These are phyloP conservation scores for Phytophthora rubi DNA, from an alignment of 352 stramenopile genomes.

Conservation along the genomic window DNA sequence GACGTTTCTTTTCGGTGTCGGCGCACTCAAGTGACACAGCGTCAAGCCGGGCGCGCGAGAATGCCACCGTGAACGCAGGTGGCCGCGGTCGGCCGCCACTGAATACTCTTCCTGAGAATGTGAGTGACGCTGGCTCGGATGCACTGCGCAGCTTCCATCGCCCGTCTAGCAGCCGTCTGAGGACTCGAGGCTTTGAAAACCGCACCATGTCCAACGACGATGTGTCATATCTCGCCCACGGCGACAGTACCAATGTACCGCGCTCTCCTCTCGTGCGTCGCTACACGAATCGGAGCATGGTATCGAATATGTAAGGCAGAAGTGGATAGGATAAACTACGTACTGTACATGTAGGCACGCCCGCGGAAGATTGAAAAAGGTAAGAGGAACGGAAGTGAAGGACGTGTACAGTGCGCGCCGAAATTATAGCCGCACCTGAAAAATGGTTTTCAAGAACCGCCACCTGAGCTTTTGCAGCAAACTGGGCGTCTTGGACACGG, in stretches of 20 bases:
- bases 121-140: conserved; percentile 21
- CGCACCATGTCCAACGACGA: conserved; percentile 46
- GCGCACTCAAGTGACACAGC: conserved; percentile 6
- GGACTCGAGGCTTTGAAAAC: conserved; percentile 35
- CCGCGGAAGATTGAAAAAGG: conserved; percentile 8
- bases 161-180: conserved; percentile 20
- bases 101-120: conserved; percentile 23
- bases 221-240: conserved; percentile 17
- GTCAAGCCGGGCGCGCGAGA: conserved; percentile 3
- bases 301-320: conserved; percentile 39
- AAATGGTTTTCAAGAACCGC: too few relatives aligned
- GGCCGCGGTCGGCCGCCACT: conserved; percentile 11
- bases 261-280: conserved; percentile 51
- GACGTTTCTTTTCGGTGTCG: conserved; percentile 61
- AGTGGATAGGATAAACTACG: neutral
- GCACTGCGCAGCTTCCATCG: conserved; percentile 29
- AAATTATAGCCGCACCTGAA: too few relatives aligned
- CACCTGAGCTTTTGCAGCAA: too few relatives aligned
- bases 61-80: conserved; percentile 13
- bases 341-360: conserved; percentile 1
- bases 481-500: too few relatives aligned
- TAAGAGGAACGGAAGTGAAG: conserved; percentile 8
- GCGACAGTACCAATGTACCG: conserved; percentile 21
- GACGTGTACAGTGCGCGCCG: too few relatives aligned
- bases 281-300: conserved; percentile 38